Evolutionary conservation across 2,329 filamentous ascomycete species (phyloP).

Genomic region (Alternaria conjuncta): DNA sequence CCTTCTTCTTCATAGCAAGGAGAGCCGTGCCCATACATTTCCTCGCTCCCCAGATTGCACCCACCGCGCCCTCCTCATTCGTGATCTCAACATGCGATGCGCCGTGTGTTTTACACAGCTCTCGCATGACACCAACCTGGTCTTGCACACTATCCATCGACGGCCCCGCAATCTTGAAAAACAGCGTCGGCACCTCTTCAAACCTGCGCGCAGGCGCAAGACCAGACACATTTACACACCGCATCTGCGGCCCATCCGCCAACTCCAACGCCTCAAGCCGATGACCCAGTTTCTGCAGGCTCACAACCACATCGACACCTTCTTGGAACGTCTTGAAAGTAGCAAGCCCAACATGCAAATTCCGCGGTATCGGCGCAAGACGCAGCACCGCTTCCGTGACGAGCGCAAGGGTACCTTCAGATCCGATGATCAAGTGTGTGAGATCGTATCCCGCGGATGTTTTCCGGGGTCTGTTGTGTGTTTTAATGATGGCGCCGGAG

Average conservation of each 20-base stretch:
- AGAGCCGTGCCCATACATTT: slow-evolving; percentile 76
- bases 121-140: slow-evolving; percentile 70
- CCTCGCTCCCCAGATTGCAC: slow-evolving; percentile 73
- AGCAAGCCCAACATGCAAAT: slow-evolving; percentile 76
- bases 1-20: slow-evolving; percentile 58
- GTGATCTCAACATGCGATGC: slow-evolving; percentile 72
- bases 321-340: slow-evolving; percentile 68
- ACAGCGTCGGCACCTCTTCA: slow-evolving; percentile 72
- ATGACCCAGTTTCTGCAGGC: slow-evolving; percentile 79
- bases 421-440: slow-evolving; percentile 85
- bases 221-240: slow-evolving; percentile 68
- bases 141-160: slow-evolving; percentile 69
- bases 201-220: slow-evolving; percentile 60
- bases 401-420: slow-evolving; percentile 87
- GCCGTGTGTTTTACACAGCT: slow-evolving; percentile 61
- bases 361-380: slow-evolving; percentile 76
- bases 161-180: slow-evolving; percentile 75
- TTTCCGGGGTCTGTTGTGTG: slow-evolving; percentile 83
- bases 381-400: slow-evolving; percentile 90
- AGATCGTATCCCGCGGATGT: slow-evolving; percentile 90
- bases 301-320: slow-evolving; percentile 79
- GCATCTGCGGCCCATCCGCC: slow-evolving; percentile 85
- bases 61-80: slow-evolving; percentile 63
- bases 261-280: slow-evolving; percentile 90
- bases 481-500: slow-evolving; percentile 87